phyloP scores from a whole-genome alignment of 2,329 filamentous ascomycete species.

The Diaporthe nobilis region DNA sequence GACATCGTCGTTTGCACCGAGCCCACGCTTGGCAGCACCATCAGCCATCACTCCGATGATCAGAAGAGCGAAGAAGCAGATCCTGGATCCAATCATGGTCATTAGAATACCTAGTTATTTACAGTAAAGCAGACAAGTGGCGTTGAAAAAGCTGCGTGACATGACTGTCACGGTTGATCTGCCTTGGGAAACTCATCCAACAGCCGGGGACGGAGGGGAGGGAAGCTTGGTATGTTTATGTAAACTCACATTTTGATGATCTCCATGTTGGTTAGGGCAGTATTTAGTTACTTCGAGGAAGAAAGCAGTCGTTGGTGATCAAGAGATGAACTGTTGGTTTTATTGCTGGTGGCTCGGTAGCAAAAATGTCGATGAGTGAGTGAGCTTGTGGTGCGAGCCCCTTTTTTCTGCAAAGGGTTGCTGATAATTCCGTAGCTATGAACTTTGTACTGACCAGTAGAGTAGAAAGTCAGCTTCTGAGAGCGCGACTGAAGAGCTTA shows the following conservation, averaged over 20 bases:
- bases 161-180: neutral
- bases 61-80: conserved; percentile 3
- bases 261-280: neutral
- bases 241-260: conserved; percentile 23
- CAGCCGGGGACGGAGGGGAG: neutral
- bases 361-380: too few species aligned
- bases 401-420: neutral
- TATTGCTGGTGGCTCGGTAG: neutral
- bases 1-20: conserved; percentile 44
- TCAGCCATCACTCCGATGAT: conserved; percentile 10
- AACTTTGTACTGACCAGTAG: neutral
- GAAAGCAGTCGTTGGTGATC: neutral
- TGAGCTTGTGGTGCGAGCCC: neutral
- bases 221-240: too few species aligned
- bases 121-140: too few species aligned
- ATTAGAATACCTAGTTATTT: neutral
- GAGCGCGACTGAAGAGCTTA: neutral
- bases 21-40: conserved; percentile 43
- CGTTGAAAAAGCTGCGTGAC: neutral
- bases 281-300: neutral
- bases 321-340: neutral
- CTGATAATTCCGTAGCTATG: neutral
- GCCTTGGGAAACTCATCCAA: neutral
- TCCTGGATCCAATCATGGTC: neutral
- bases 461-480: neutral